Evolutionary conservation across 805 yeast genomes (phyloP), one percentile per base, ranked within the genome.

Genomic region (Yarrowia sp.): DNA sequence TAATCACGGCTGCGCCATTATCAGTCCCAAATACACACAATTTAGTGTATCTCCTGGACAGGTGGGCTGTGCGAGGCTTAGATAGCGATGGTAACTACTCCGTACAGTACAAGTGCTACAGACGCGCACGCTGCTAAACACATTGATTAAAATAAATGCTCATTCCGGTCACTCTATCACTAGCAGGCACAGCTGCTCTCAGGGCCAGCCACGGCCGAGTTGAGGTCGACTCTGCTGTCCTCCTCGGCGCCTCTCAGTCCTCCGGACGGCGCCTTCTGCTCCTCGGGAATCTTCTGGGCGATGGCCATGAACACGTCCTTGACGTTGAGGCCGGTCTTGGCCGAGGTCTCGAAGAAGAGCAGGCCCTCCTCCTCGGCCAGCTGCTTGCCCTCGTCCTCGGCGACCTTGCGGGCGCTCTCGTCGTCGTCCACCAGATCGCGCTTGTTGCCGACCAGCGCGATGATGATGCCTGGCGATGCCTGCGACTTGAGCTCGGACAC

Each of bases 401-500:
- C 84, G 25, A 93, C 96, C 73, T 88, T 89, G 68, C 97, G 81
- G 65, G 82, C 77, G 22, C 77, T 74, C 61, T 82, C 87, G 22
- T 67, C 73, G 31, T 72, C 78, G 62, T 84, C 85, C 13, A 86
- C 82, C 65, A 93, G 77, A 74, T 93, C 99, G 64, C 84, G 82
- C 76, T 93, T 93, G 78, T 92, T 93, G 36, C 97, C 99, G 27
- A 92, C 97, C 36, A 93, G 79, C 3, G 98, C 98, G 73, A 93
- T 91, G 63, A 90, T 84, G 58, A 93, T 93, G 65, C 87, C 92
- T 66, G 89, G 88, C n/a, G 88, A 81, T 18, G 97, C 97, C 75
- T 92, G 98, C 67, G 92, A 96, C 71, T 90, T 96, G 67, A 93
- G 81, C 73, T 93, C 98, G 71, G 88, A 88, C 62, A 93, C 97